phyloP scores from a whole-genome alignment of 2,329 filamentous ascomycete genomes.

The Metarhizium rileyi region DNA sequence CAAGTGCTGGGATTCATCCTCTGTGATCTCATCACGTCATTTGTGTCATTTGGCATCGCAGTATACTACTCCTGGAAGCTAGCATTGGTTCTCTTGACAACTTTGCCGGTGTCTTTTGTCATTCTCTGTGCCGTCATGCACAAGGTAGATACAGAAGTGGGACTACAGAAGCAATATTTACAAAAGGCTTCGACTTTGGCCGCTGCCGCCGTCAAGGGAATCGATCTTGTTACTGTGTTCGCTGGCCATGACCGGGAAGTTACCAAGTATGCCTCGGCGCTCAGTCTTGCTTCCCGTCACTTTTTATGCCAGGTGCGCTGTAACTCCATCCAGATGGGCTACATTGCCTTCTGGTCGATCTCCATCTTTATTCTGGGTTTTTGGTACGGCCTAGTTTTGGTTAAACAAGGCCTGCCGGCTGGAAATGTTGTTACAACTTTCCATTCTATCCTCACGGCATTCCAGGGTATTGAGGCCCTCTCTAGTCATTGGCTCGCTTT shows the following conservation, averaged over 20 bases:
- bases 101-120: slow-evolving; percentile 56
- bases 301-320: slow-evolving; percentile 61
- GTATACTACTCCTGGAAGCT: slow-evolving; percentile 77
- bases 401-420: slow-evolving; percentile 48
- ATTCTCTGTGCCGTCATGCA: slow-evolving; percentile 51
- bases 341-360: slow-evolving; percentile 64
- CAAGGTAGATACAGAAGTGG: slow-evolving; percentile 55
- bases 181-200: slow-evolving; percentile 61
- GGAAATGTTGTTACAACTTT: slow-evolving; percentile 75
- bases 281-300: slow-evolving; percentile 47
- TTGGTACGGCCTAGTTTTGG: slow-evolving; percentile 71
- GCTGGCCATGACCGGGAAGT: slow-evolving; percentile 65
- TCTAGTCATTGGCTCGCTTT: slow-evolving; percentile 69
- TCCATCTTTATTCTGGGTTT: slow-evolving; percentile 82
- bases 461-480: slow-evolving; percentile 64
- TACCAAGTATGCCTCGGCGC: slow-evolving; percentile 50
- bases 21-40: slow-evolving; percentile 52
- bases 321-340: slow-evolving; percentile 62
- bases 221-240: slow-evolving; percentile 81
- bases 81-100: slow-evolving; percentile 67
- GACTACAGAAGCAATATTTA: slow-evolving; percentile 57
- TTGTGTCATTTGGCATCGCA: slow-evolving; percentile 60
- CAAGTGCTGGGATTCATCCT: slow-evolving; percentile 66
- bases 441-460: slow-evolving; percentile 67
- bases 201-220: slow-evolving; percentile 59